These are phyloP conservation scores for Ampelocalamus luodianensis DNA, from an alignment of 176 grass and related monocot genomes.

Conservation along the genomic window DNA sequence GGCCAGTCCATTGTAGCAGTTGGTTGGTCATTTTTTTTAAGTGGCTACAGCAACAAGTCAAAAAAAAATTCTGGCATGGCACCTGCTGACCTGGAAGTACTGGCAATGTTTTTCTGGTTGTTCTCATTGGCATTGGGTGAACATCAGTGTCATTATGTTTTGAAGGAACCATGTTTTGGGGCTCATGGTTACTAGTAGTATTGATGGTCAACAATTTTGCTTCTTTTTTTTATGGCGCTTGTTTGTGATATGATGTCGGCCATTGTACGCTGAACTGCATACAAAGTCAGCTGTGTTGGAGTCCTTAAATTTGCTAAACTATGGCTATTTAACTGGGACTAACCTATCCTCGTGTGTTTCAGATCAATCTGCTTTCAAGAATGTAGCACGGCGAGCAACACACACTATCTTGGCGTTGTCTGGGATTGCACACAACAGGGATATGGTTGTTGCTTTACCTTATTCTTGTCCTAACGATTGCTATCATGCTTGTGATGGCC, in stretches of 20 bases:
- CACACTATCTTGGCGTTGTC: slow-evolving; percentile 66
- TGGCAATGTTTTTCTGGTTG: background rate
- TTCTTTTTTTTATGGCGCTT: background rate
- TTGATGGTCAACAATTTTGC: background rate
- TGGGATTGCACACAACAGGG: slow-evolving; percentile 56
- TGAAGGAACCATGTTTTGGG: background rate
- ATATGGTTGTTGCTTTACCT: slow-evolving; percentile 46
- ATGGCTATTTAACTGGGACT: slow-evolving; percentile 15
- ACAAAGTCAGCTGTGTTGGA: slow-evolving; percentile 14
- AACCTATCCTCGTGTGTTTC: slow-evolving; percentile 37
- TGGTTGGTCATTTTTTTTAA: background rate
- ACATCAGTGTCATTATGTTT: background rate
- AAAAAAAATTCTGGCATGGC: background rate
- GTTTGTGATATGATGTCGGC: slow-evolving; percentile 36
- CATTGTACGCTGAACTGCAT: slow-evolving; percentile 27
- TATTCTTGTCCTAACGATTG: slow-evolving; percentile 44
- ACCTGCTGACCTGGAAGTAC: background rate
- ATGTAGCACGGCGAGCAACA: slow-evolving; percentile 57
- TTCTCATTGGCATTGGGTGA: background rate
- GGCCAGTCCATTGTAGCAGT: background rate
- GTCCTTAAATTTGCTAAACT: background rate
- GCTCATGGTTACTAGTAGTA: background rate
- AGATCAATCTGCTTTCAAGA: slow-evolving; percentile 58
- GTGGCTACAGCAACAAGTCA: background rate
- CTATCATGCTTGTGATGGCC: slow-evolving; percentile 38